Base-by-base conservation (phyloP, 1,284 basidiomycete species). In the Rhodotorula sp. region DNA sequence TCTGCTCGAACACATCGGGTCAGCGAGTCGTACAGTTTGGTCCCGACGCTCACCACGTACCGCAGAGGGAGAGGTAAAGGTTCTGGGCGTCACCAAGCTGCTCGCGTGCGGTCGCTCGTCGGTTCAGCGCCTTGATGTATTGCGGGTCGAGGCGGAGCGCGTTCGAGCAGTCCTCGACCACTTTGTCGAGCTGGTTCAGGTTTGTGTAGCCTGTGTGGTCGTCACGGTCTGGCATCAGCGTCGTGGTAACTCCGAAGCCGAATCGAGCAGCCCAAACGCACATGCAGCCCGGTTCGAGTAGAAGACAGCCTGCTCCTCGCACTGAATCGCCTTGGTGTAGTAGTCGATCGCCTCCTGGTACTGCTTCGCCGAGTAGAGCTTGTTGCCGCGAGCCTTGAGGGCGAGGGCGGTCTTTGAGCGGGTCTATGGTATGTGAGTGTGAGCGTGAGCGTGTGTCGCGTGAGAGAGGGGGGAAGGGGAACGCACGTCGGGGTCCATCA, bases 241-340 rank as follows among this genome's bases (percentile, higher is more conserved):
- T n/a, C n/a, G n/a, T n/a, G n/a, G n/a, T n/a, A n/a, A n/a, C n/a
- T n/a, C n/a, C n/a, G n/a, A n/a, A 46, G 46, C 11, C 32, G 54
- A 52, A 6, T 13, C 19, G 17, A 11, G 2, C 22, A 29, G 34
- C 57, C 34, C 36, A 82, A 10, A 78, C 88, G 76, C 71, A 92
- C 94, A 97, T 70, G 96, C 96, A 55, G 95, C 95, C 68, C 96
- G 89, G 83, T 99, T 99, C 80, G 91, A 92, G 86, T 89, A 98
- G 83, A 91, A 99, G 59, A 98, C 93, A 44, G 95, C 89, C 79
- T 96, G 92, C 36, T 91, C 88, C 79, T 88, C 89, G 48, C 90
- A 89, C 67, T 88, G 86, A 75, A 98, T 96, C 34, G 96, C 95
- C 79, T 90, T 90, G 36, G 92, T 91, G 85, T 99, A 99, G 77